A percentile compares a stretch with the other conserved stretches of the same genome.
These are phyloP conservation scores for Deinandra increscens DNA, from an alignment of 129 eudicot species.

Conservation along the genomic window DNA sequence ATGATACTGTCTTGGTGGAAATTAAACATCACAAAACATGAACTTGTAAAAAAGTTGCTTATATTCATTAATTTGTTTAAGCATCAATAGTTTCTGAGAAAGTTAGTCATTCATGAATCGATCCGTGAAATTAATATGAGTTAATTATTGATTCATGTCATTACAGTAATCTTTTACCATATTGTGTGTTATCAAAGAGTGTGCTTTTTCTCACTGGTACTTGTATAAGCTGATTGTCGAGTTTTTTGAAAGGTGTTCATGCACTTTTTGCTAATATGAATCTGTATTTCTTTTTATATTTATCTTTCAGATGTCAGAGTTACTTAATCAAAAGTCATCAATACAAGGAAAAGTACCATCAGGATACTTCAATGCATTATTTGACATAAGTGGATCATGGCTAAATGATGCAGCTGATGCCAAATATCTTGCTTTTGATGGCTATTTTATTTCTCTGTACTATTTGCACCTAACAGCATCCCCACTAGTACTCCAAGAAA, in stretches of 20 bases:
- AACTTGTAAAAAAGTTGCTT: background rate
- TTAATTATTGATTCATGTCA: no score
- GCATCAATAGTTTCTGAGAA: no score
- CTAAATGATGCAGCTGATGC: conserved; percentile 70
- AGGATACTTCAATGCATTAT: conserved; percentile 72
- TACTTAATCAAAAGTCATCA: conserved; percentile 77
- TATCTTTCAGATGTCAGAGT: conserved; percentile 78
- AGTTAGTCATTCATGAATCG: no score
- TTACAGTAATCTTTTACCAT: background rate
- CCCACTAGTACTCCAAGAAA: conserved; percentile 64
- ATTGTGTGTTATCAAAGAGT: background rate
- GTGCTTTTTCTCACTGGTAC: background rate
- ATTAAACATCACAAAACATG: background rate
- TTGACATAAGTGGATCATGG: conserved; percentile 87
- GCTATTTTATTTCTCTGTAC: conserved; percentile 76
- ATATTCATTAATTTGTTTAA: no score
- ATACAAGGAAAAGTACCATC: conserved; percentile 90
- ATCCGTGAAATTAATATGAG: no score
- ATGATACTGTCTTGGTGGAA: background rate
- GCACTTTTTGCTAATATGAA: conserved; percentile 2
- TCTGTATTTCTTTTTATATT: conserved; percentile 6
- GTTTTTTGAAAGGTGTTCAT: background rate
- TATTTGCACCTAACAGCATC: conserved; percentile 69
- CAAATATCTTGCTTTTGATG: conserved; percentile 87
- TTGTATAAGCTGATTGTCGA: background rate